Evolutionary conservation across 305 asterid genomes (phyloP).

Genomic region (Fraxinus platypoda): DNA sequence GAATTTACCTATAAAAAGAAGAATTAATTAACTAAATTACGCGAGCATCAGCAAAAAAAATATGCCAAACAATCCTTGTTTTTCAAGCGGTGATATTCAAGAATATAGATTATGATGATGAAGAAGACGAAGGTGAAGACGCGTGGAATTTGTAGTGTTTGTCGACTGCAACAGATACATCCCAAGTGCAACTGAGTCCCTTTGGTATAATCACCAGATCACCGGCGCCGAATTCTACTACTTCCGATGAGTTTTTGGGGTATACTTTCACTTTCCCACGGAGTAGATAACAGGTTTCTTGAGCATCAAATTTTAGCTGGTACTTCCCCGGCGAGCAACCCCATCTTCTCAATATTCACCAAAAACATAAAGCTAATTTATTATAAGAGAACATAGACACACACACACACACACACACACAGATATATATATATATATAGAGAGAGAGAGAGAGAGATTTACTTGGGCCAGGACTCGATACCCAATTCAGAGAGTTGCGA

Average conservation of each 20-base stretch:
- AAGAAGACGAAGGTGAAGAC: constrained; percentile 27
- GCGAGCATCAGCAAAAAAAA: not conserved
- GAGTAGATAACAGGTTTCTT: constrained; percentile 72
- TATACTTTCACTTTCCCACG: constrained; percentile 79
- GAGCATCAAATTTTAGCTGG: constrained; percentile 68
- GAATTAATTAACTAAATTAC: not conserved
- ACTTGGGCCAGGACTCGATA: constrained; percentile 95
- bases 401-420: not conserved
- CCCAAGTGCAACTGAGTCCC: constrained; percentile 95
- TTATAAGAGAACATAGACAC: not conserved
- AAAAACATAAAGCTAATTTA: not conserved
- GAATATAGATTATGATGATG: not conserved
- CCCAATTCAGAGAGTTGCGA: constrained; percentile 72
- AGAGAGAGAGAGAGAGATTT: constrained; percentile 15
- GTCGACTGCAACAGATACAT: constrained; percentile 70
- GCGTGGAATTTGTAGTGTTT: constrained; percentile 79
- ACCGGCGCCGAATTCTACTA: constrained; percentile 77
- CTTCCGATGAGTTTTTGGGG: constrained; percentile 50
- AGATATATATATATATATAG: not conserved
- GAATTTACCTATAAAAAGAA: not conserved
- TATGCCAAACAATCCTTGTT: not conserved
- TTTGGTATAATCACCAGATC: constrained; percentile 79
- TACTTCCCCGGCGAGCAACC: constrained; percentile 86
- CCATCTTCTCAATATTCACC: constrained; percentile 43
- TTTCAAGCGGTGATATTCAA: not conserved